Evolutionary conservation across 1,284 basidiomycete genomes (phyloP), one percentile per base, ranked within the genome.

Genomic region (Boletus semigastroideus): DNA sequence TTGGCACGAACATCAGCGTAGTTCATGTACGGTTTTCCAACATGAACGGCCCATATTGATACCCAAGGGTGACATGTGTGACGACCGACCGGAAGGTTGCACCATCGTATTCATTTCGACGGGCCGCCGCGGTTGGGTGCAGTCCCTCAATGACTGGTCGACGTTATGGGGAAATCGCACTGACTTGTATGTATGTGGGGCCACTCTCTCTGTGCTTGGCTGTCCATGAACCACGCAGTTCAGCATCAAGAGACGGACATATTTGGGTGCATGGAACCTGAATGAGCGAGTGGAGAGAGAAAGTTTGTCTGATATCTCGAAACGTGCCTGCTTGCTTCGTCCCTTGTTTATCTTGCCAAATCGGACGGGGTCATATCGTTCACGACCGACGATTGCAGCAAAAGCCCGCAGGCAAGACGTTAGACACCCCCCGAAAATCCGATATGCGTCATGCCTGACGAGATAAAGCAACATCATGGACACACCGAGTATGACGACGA

Each of bases 241-340:
- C 43, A 36, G 48, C 16, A 43, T 19, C 19, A 47, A 9, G 25
- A 42, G 43, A 44, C 46, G 12, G 46, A 50, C 39, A 30, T 51
- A 50, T 51, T 46, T 37, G 45, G 42, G 25, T 33, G 25, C 40
- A 28, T 42, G 17, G 52, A 59, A 52, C 63, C 63, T 62, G 45
- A 37, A 27, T 28, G 16, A 20, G 45, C 28, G 49, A 37, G 40
- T 25, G 25, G 25, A 25, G 25, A 25, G 25, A 25, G 45, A 53
- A 50, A 17, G 25, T 44, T 41, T 2, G 45, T 25, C 49, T 16
- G 42, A 42, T 46, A 31, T 19, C 47, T 44, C 42, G 25, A 52
- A n/a, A 25, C 19, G 52, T 66, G 41, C 62, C 57, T 63, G 46
- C 42, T n/a, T 37, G 12, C 19, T 46, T 25, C 16, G 46, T 34